These are phyloP conservation scores for Intubia oerlemansii DNA, from an alignment of 2,329 filamentous ascomycete genomes.

Conservation along the genomic window DNA sequence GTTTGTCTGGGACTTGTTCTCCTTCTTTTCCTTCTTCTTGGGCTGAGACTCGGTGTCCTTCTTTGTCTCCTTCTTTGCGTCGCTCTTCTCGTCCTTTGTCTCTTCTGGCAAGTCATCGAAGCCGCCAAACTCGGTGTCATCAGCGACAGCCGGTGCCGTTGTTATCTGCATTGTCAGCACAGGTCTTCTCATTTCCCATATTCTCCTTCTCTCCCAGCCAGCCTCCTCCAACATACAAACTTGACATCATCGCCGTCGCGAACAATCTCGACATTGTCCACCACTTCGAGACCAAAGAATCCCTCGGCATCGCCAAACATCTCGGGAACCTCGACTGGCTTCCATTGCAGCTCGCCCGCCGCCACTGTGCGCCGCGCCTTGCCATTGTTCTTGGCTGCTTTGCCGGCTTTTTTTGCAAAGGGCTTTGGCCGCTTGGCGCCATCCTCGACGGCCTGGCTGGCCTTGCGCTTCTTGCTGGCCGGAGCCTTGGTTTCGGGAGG, in stretches of 20 bases:
- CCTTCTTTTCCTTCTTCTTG: conserved; percentile 6
- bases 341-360: conserved; percentile 31
- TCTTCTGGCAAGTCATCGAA: conserved; percentile 11
- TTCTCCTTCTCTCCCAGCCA: too few relatives aligned
- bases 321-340: conserved; percentile 44
- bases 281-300: conserved; percentile 79
- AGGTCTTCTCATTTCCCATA: too few relatives aligned
- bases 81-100: conserved; percentile 2
- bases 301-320: conserved; percentile 78
- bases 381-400: conserved; percentile 1
- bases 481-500: too few relatives aligned
- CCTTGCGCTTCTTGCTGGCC: not conserved
- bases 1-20: conserved; percentile 5
- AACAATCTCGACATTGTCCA: conserved; percentile 77
- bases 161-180: too few relatives aligned
- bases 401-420: conserved; percentile 3
- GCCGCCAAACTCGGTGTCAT: conserved; percentile 12
- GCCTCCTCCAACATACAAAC: conserved; percentile 24
- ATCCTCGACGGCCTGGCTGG: not conserved
- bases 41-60: conserved; percentile 1
- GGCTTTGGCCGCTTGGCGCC: conserved; percentile 2
- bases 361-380: conserved; percentile 21
- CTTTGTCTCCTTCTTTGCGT: conserved; percentile 5
- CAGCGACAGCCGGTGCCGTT: conserved; percentile 10
- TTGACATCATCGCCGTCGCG: conserved; percentile 35